Percentiles rank a stretch among this genome's conserved stretches.
Evolutionary conservation across 805 yeast species (phyloP).

Genomic region (Lipomyces orientalis): DNA sequence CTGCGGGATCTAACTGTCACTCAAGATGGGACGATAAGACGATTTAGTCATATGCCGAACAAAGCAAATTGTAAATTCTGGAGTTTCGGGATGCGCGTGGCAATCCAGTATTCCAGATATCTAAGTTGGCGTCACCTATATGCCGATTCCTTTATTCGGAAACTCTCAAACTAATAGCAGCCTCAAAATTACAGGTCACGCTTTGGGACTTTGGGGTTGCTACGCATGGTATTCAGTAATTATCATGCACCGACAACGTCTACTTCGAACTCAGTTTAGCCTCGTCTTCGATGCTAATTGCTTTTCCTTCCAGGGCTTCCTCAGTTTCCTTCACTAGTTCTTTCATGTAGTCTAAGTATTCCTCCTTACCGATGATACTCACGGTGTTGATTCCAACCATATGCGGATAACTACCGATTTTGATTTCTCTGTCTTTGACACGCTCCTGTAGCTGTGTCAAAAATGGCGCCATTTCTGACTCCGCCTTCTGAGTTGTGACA

Average conservation of each 20-base stretch:
- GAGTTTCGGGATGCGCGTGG: background rate
- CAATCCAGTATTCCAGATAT: background rate
- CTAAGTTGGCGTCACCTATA: no score
- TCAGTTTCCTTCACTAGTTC: constrained; percentile 56
- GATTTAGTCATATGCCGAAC: no score
- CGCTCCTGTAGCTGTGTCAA: constrained; percentile 58
- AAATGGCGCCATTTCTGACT: constrained; percentile 71
- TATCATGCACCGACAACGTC: background rate
- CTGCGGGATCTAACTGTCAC: no score
- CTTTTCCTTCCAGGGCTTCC: constrained; percentile 58
- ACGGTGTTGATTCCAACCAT: constrained; percentile 68
- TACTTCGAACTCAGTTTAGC: constrained; percentile 35
- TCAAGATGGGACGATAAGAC: no score
- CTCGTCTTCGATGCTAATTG: constrained; percentile 65
- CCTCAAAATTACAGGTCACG: background rate
- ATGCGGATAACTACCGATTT: constrained; percentile 88
- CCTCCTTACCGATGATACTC: constrained; percentile 68
- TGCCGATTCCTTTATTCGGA: no score
- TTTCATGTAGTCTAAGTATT: constrained; percentile 49
- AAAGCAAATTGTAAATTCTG: background rate
- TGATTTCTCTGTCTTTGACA: constrained; percentile 53
- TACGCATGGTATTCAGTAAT: background rate
- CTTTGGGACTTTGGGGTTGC: background rate
- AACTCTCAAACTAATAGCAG: no score
- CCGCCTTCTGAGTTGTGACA: constrained; percentile 66